Percentiles rank a stretch among this genome's conserved stretches.
Conservation (phyloP, 768 basidiomycete genomes). For the Auriculariales sp. region DNA sequence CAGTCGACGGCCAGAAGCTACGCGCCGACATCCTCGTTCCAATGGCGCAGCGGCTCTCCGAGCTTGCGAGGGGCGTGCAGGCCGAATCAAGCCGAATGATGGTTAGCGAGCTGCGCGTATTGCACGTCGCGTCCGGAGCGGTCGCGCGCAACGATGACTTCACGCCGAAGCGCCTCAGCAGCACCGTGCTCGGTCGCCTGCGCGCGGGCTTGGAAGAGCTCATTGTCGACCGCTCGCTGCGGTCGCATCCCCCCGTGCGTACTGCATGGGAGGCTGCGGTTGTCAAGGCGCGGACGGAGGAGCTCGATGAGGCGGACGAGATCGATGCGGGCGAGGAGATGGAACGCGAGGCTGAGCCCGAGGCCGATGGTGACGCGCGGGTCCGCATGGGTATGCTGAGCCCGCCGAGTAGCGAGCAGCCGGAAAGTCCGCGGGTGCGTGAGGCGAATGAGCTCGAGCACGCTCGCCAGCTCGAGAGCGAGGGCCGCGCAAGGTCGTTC, state of each 20-base stretch:
- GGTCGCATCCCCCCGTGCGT: not conserved
- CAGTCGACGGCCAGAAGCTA: not conserved
- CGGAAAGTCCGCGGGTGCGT: not conserved
- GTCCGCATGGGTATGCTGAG: too few relatives aligned
- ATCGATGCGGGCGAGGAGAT: not conserved
- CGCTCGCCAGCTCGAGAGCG: not conserved
- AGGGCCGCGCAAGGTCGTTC: not conserved
- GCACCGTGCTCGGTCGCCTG: not conserved
- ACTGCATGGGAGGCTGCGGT: not conserved
- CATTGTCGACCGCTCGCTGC: not conserved
- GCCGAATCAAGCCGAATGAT: not conserved
- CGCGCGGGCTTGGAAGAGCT: not conserved
- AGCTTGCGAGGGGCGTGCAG: conserved; percentile 1
- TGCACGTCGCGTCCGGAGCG: not conserved
- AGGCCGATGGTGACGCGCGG: too few relatives aligned
- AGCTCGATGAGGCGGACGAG: not conserved
- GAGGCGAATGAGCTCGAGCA: too few relatives aligned
- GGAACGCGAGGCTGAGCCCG: too few relatives aligned
- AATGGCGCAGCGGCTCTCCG: not conserved
- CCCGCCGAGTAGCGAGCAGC: not conserved
- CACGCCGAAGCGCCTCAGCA: not conserved
- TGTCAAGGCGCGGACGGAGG: not conserved
- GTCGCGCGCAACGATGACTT: not conserved
- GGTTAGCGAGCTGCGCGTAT: not conserved
- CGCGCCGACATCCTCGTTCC: not conserved